Evolutionary conservation across 208 protist genomes (phyloP), one percentile per base, ranked within the genome.

Genomic region (Trypanosoma melophagium): DNA sequence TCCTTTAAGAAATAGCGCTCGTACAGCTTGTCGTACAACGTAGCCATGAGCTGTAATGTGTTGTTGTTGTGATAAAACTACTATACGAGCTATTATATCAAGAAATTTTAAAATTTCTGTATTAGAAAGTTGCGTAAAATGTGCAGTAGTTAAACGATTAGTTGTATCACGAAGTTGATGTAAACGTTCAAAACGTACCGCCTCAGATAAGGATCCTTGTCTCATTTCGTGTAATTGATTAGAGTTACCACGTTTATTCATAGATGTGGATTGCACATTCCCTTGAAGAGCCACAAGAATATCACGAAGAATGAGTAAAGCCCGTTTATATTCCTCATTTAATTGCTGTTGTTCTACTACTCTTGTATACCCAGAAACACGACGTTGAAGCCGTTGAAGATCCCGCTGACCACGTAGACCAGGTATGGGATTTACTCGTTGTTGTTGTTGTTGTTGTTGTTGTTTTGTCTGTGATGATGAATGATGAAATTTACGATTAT

Each of bases 151-250:
- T 45, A 74, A 40, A 2, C 61, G 52, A 22, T 21, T 54, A 16
- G 61, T 74, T 2, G 69, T 63, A n/a, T 74, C 69, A 7, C 69
- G 69, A 19, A 74, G 54, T 42, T 68, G 69, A 56, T 74, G 69
- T 42, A 74, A 25, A n/a, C 53, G 50, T 25, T 74, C 42, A 63
- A 74, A 74, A 21, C 60, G 69, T 13, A 74, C 28, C 3, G 60
- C 59, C 35, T 74, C 69, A 0, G 44, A 44, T n/a, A 24, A 57
- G n/a, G n/a, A n/a, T 13, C 22, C 38, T 28, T 58, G 31, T 45
- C 22, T 25, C 8, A 56, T 49, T 17, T 45, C 42, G 1, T 25
- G 8, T n/a, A 0, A 24, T 19, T 31, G 41, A 14, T 2, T 25
- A 56, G 13, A 42, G 7, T 41, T 24, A 19, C 14, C 14, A 10